Conservation (phyloP, 2,329 filamentous ascomycete genomes). For the Diplodia corticola region DNA sequence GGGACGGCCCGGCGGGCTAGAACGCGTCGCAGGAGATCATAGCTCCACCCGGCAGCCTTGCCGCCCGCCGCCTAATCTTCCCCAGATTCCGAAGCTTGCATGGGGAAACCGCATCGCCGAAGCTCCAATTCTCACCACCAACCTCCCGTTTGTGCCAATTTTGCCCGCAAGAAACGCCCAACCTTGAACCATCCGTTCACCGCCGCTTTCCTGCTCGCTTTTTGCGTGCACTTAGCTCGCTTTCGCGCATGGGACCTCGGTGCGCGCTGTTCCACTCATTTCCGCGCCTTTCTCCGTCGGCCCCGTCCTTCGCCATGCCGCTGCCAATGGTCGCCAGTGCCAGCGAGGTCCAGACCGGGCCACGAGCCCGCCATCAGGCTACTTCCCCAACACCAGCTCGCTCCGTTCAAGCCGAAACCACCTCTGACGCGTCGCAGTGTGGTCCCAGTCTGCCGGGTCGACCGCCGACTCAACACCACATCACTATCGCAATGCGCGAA, state of each 20-base stretch:
- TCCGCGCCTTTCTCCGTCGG: constrained; percentile 16
- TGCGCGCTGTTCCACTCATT: neutral
- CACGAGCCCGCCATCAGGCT: neutral
- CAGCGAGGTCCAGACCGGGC: constrained; percentile 8
- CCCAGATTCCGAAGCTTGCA: constrained; percentile 17
- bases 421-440: neutral
- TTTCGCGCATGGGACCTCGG: neutral
- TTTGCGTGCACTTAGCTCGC: neutral
- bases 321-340: neutral
- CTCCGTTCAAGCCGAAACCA: neutral
- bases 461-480: constrained; percentile 12
- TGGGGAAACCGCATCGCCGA: constrained; percentile 3
- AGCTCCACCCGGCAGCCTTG: constrained; percentile 14
- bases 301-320: neutral
- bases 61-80: constrained; percentile 17
- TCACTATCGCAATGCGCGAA: neutral
- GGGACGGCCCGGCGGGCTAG: constrained; percentile 1
- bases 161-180: neutral
- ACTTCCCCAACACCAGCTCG: neutral
- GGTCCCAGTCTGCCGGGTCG: neutral
- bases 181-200: neutral
- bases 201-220: neutral
- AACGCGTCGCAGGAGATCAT: constrained; percentile 20
- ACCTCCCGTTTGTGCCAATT: neutral
- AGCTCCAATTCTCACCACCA: neutral